Evolutionary conservation across 1,284 basidiomycete genomes (phyloP).

Genomic region (Tausonia pullulans): DNA sequence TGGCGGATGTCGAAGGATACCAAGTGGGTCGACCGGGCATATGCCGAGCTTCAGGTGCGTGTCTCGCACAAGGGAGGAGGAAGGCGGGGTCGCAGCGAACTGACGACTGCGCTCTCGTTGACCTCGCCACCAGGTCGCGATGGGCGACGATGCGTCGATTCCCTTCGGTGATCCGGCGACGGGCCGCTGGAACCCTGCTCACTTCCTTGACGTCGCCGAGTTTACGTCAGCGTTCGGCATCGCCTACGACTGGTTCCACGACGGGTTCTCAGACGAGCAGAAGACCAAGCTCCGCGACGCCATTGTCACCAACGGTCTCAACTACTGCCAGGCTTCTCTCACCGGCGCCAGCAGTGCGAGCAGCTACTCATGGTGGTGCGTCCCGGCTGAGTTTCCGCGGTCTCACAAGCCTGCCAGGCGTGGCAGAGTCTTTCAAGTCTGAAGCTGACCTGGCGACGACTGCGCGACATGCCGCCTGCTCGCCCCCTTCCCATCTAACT

Average conservation of each 20-base stretch:
- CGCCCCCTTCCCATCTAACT: background rate
- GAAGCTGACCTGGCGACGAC: too few species aligned
- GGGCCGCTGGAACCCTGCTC: conserved; percentile 68
- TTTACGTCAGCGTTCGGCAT: conserved; percentile 76
- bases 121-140: conserved; percentile 24
- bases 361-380: conserved; percentile 41
- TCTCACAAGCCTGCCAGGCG: too few species aligned
- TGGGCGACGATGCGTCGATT: conserved; percentile 34
- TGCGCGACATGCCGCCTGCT: too few species aligned
- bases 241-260: conserved; percentile 89
- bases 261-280: conserved; percentile 67
- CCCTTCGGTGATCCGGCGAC: conserved; percentile 45
- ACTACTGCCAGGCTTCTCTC: conserved; percentile 48
- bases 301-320: conserved; percentile 69
- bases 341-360: conserved; percentile 28
- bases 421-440: too few species aligned
- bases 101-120: conserved; percentile 10
- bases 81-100: too few species aligned
- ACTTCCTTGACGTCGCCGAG: conserved; percentile 94
- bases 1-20: conserved; percentile 85
- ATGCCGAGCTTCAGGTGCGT: conserved; percentile 57
- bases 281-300: conserved; percentile 57
- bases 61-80: too few species aligned
- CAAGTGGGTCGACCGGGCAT: conserved; percentile 68
- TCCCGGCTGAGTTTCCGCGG: conserved; percentile 22